These are phyloP conservation scores for Pleurotus platypus DNA, from an alignment of 768 basidiomycete species.

Conservation along the genomic window DNA sequence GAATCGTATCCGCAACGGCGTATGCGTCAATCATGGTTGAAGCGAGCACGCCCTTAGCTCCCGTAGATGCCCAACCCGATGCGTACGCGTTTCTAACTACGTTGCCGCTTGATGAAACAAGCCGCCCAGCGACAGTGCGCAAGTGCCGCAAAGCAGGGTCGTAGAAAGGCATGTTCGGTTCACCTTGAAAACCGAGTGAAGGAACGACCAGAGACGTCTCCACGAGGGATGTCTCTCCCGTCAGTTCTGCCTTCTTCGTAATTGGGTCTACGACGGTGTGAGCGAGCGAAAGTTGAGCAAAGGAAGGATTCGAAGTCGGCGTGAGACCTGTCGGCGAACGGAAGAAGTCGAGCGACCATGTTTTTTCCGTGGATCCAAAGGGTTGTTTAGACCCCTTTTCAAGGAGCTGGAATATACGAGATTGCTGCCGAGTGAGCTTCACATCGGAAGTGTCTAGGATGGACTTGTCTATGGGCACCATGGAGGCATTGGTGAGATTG, in stretches of 20 bases:
- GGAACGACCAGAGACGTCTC: slow-evolving; percentile 80
- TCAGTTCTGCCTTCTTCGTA: slow-evolving; percentile 47
- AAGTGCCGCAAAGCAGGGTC: slow-evolving; percentile 55
- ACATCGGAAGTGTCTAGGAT: slow-evolving; percentile 31
- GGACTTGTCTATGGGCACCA: slow-evolving; percentile 55
- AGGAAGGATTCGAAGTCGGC: neutral
- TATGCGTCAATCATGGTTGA: slow-evolving; percentile 93
- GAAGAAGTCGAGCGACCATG: slow-evolving; percentile 84
- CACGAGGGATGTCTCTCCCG: slow-evolving; percentile 46
- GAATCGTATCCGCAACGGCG: slow-evolving; percentile 65
- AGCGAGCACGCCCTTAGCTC: slow-evolving; percentile 89
- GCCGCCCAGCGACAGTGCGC: slow-evolving; percentile 46
- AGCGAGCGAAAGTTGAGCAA: slow-evolving; percentile 47
- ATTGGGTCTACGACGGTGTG: slow-evolving; percentile 57
- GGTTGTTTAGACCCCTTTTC: slow-evolving; percentile 54
- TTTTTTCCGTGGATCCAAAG: slow-evolving; percentile 50
- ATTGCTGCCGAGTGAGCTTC: slow-evolving; percentile 56
- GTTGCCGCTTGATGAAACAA: slow-evolving; percentile 35
- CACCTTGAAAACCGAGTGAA: slow-evolving; percentile 81
- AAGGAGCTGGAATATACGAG: slow-evolving; percentile 63
- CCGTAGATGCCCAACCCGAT: slow-evolving; percentile 90
- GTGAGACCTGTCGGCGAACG: slow-evolving; percentile 56
- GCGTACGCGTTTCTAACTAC: slow-evolving; percentile 71
- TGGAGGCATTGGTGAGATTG: slow-evolving; percentile 56
- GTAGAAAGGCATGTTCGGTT: slow-evolving; percentile 56